Base-by-base conservation (phyloP, 768 basidiomycete species). In the Suillus tomentosus region DNA sequence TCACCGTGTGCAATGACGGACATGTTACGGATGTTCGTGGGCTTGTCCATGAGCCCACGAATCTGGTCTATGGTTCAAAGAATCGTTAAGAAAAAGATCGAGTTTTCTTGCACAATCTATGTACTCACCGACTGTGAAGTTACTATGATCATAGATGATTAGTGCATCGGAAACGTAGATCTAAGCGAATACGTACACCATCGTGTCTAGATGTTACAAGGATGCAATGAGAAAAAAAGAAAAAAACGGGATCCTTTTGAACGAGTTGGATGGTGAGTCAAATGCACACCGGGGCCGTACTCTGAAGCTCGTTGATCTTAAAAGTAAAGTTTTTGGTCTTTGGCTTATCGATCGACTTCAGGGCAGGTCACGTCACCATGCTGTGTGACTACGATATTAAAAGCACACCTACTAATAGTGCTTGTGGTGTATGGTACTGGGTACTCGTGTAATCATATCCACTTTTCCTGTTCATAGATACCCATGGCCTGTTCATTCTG, bases 11-110 rank as follows among this genome's bases (percentile, higher is more conserved):
- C 93, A 74, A 93, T 93, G 73, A 93, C 92, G 86, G 89, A 91
- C 92, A 94, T 94, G 84, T 94, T 94, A 81, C 93, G 91, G 76
- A 95, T 95, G 79, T 95, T 95, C 62, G 92, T 94, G 71, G 93
- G 87, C 77, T 78, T 80, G 85, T 95, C 91, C 94, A 95, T 95
- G 68, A 95, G 89, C 69, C 64, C 81, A 76, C 94, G 90, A 73
- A 95, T 87, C 82, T 95, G 92, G 77, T 93, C 92, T 94, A 64
- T 68, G 40, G 51, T 64, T 67, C 62, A 51, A 60, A 70, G 65
- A 22, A 11, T 56, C 10, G 39, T 56, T 43, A 31, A 6, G 22
- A 43, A n/a, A 34, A 34, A 37, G 8, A 6, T 31, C 14, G 19
- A 2, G 8, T 19, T 31, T 58, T 42, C 37, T 58, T 42, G 57